These are phyloP conservation scores for Hypoxylon sp. DNA, from an alignment of 2,329 filamentous ascomycete species.

Conservation along the genomic window DNA sequence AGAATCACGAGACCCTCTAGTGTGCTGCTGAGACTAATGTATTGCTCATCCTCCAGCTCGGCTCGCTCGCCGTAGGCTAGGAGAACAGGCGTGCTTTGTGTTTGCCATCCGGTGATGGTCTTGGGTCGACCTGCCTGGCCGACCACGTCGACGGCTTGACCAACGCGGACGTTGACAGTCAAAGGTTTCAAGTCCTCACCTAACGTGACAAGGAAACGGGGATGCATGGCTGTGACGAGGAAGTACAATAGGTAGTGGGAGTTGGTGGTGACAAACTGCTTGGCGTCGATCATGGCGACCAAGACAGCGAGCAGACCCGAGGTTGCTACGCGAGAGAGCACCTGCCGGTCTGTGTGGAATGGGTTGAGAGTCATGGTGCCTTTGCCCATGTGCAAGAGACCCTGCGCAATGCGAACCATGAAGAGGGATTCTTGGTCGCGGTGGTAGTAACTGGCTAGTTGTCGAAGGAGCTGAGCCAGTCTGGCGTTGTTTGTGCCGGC, in stretches of 20 bases:
- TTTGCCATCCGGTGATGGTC: conserved; percentile 99
- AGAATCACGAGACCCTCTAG: conserved; percentile 95
- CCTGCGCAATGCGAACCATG: conserved; percentile 99
- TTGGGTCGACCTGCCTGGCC: conserved; percentile 96
- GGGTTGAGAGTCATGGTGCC: conserved; percentile 94
- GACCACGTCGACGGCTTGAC: conserved; percentile 97
- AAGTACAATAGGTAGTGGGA: conserved; percentile 97
- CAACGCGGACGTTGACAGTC: conserved; percentile 94
- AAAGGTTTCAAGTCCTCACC: conserved; percentile 94
- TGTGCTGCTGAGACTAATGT: conserved; percentile 88
- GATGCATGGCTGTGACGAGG: conserved; percentile 95
- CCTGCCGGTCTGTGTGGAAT: conserved; percentile 98
- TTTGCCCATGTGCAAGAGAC: conserved; percentile 98
- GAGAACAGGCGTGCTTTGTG: conserved; percentile 97
- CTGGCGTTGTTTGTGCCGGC: conserved; percentile 98
- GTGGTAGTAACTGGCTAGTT: conserved; percentile 98
- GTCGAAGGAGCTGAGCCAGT: conserved; percentile 90
- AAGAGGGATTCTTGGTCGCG: conserved; percentile 95
- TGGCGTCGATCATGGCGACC: conserved; percentile 93
- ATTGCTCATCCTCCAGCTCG: conserved; percentile 97
- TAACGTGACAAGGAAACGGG: conserved; percentile 93
- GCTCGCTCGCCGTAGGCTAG: conserved; percentile 94
- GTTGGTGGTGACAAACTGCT: conserved; percentile 75
- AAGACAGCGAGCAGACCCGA: conserved; percentile 90
- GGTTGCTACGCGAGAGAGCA: conserved; percentile 89